phyloP scores from a whole-genome alignment of 306 rosid species.

The Acacia crassicarpa region DNA sequence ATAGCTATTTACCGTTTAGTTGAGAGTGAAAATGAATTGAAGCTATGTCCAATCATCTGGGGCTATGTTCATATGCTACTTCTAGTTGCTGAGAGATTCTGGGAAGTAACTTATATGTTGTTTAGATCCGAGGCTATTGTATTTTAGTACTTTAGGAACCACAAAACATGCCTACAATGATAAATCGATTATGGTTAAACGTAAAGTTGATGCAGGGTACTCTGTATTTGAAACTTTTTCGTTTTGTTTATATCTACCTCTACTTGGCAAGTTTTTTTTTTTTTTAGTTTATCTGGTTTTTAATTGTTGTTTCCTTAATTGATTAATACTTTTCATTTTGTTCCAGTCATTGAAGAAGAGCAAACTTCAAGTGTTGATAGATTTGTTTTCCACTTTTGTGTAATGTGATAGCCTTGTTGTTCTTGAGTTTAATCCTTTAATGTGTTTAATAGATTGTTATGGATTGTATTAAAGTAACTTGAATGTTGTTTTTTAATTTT shows the following conservation, averaged over 20 bases:
- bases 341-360: no score
- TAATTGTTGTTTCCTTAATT: no score
- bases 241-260: background rate
- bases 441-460: no score
- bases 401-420: no score
- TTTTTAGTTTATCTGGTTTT: no score
- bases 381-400: no score
- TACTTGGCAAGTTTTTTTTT: no score
- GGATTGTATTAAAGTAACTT: no score
- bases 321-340: no score
- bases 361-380: no score
- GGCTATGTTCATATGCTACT: background rate
- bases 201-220: background rate
- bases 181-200: background rate
- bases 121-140: background rate
- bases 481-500: no score
- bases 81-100: background rate
- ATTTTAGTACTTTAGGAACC: background rate
- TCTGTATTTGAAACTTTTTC: background rate
- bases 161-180: background rate
- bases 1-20: constrained; percentile 9
- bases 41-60: background rate
- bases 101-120: background rate
- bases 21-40: background rate
- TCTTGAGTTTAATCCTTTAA: no score